Evolutionary conservation across 2,329 filamentous ascomycete genomes (phyloP).

Genomic region (Zasmidium citrigriseum): DNA sequence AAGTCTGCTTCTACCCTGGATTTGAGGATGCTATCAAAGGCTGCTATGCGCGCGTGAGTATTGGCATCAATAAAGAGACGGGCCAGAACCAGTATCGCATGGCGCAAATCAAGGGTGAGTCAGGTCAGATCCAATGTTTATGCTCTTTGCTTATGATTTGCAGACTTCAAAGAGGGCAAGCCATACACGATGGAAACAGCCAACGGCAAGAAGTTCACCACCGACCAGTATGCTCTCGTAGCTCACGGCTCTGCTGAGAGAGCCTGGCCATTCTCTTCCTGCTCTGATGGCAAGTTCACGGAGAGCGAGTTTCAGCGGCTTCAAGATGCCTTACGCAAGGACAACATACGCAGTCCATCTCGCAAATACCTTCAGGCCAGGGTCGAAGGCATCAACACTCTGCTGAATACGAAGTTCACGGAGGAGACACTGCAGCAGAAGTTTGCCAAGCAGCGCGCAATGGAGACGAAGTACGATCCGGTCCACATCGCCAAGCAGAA

Average conservation of each 20-base stretch:
- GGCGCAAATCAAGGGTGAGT: constrained; percentile 78
- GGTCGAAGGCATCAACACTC: constrained; percentile 74
- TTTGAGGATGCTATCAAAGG: constrained; percentile 81
- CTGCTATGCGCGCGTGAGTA: constrained; percentile 81
- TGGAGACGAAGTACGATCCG: constrained; percentile 56
- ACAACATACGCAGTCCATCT: constrained; percentile 73
- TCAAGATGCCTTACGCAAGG: constrained; percentile 70
- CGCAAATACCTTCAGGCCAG: constrained; percentile 69
- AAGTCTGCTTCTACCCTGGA: constrained; percentile 89
- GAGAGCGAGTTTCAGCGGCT: constrained; percentile 81
- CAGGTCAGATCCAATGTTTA: constrained; percentile 23
- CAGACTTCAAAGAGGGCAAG: constrained; percentile 75
- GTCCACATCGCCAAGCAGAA: constrained; percentile 65
- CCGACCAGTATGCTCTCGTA: constrained; percentile 80
- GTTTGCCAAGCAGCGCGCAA: constrained; percentile 67
- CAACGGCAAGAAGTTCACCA: constrained; percentile 75
- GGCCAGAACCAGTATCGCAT: constrained; percentile 82
- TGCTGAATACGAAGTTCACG: constrained; percentile 80
- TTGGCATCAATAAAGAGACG: constrained; percentile 71
- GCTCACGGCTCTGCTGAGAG: constrained; percentile 81
- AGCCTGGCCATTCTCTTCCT: constrained; percentile 86
- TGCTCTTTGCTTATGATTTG: not conserved
- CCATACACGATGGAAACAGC: constrained; percentile 79
- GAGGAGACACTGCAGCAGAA: constrained; percentile 80
- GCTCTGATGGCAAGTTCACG: constrained; percentile 80